phyloP scores from a whole-genome alignment of 192 early-diverging fungal species.

The Podila epigama region DNA sequence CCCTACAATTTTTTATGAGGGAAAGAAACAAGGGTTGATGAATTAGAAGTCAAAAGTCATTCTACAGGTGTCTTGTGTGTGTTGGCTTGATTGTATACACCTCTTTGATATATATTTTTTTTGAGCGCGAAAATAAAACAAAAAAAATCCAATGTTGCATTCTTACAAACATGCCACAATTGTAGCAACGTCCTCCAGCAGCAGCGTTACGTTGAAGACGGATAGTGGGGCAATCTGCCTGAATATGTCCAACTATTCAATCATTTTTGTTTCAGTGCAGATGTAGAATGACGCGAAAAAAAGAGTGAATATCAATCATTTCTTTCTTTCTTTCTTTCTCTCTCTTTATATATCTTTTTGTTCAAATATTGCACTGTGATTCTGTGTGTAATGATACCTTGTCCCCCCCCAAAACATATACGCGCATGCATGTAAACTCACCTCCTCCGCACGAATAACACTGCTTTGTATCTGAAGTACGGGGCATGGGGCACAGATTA shows the following conservation, averaged over 20 bases:
- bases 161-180: constrained; percentile 60
- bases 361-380: too few species aligned
- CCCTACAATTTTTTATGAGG: constrained; percentile 48
- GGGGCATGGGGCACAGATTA: constrained; percentile 55
- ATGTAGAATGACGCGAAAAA: background rate
- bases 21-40: background rate
- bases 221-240: constrained; percentile 58
- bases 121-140: background rate
- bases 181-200: constrained; percentile 50
- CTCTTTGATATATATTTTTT: too few species aligned
- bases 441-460: constrained; percentile 65
- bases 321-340: background rate
- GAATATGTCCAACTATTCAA: constrained; percentile 58
- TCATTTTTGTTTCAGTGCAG: background rate
- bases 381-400: too few species aligned
- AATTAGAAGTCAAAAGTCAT: background rate
- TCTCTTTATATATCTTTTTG: too few species aligned
- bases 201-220: constrained; percentile 40
- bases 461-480: constrained; percentile 54
- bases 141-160: background rate
- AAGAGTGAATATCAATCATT: background rate
- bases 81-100: too few species aligned
- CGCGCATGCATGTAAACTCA: constrained; percentile 8
- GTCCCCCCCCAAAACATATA: background rate
- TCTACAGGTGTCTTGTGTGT: too few species aligned